phyloP scores from a whole-genome alignment of 495 filamentous ascomycete genomes.

The Rusavskia elegans region DNA sequence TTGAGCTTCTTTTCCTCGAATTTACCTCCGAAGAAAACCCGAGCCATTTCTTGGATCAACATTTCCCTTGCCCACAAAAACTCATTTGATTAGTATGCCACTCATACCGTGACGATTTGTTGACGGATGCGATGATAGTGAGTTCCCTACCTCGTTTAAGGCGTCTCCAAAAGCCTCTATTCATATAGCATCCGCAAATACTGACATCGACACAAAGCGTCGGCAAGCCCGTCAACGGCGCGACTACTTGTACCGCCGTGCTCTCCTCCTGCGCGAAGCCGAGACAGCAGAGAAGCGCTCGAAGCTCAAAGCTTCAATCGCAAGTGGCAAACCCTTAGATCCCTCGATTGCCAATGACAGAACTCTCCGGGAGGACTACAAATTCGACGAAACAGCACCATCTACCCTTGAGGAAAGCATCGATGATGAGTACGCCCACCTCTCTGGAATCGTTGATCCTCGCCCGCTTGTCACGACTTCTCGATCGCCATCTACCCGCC shows the following conservation, averaged over 20 bases:
- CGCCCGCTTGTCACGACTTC: slow-evolving; percentile 86
- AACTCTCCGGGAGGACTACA: slow-evolving; percentile 70
- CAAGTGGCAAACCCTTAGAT: slow-evolving; percentile 71
- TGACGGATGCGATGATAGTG: slow-evolving; percentile 1
- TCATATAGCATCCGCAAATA: background rate
- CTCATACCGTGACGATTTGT: no score
- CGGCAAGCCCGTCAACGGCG: slow-evolving; percentile 72
- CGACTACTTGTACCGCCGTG: slow-evolving; percentile 84
- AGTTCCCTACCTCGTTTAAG: background rate
- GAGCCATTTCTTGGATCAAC: no score
- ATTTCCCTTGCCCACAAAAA: no score
- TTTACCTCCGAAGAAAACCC: background rate
- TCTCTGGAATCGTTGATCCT: slow-evolving; percentile 73
- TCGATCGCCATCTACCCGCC: slow-evolving; percentile 67
- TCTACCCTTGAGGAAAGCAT: slow-evolving; percentile 44
- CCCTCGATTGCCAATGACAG: slow-evolving; percentile 82
- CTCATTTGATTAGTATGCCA: no score
- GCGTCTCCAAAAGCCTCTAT: no score
- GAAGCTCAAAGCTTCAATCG: slow-evolving; percentile 71
- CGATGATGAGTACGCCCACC: slow-evolving; percentile 89
- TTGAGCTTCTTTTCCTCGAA: background rate
- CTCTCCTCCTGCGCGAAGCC: slow-evolving; percentile 70
- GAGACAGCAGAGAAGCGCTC: slow-evolving; percentile 83
- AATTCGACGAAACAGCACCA: slow-evolving; percentile 70
- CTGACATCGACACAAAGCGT: slow-evolving; percentile 12